phyloP scores from a whole-genome alignment of 2,329 filamentous ascomycete species.

The Alternaria triticimaculans region DNA sequence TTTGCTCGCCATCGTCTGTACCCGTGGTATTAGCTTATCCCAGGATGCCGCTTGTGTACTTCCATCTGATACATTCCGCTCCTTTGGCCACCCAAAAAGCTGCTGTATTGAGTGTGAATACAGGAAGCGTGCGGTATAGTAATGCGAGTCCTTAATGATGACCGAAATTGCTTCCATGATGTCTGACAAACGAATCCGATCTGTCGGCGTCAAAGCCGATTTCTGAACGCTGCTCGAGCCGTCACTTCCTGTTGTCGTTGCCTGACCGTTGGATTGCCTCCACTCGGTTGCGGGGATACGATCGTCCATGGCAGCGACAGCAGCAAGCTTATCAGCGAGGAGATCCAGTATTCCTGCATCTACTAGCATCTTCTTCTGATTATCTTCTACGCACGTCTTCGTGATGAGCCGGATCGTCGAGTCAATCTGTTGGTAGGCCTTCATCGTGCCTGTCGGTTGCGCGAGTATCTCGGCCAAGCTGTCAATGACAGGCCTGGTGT shows the following conservation, averaged over 20 bases:
- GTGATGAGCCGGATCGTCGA: conserved; percentile 65
- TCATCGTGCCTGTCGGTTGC: conserved; percentile 60
- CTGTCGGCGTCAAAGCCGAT: background rate
- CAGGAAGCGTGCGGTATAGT: conserved; percentile 70
- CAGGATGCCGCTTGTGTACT: conserved; percentile 28
- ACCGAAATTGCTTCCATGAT: conserved; percentile 79
- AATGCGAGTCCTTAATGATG: conserved; percentile 80
- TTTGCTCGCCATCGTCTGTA: conserved; percentile 49
- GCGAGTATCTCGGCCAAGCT: conserved; percentile 71
- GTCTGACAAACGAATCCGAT: conserved; percentile 60
- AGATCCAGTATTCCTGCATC: conserved; percentile 78
- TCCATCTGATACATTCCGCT: conserved; percentile 28
- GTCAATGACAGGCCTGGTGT: conserved; percentile 66
- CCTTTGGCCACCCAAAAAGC: conserved; percentile 42
- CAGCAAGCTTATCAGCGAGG: conserved; percentile 72
- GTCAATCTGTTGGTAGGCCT: conserved; percentile 66
- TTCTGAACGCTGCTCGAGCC: background rate
- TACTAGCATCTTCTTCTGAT: conserved; percentile 74
- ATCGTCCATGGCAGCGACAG: conserved; percentile 40
- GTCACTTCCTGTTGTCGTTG: background rate
- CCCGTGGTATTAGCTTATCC: conserved; percentile 47
- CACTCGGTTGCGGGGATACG: conserved; percentile 22
- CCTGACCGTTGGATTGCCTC: conserved; percentile 24
- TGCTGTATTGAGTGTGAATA: conserved; percentile 51
- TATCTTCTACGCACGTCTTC: conserved; percentile 72